A percentile compares a stretch with the other conserved stretches of the same genome.
Evolutionary conservation across 2,329 filamentous ascomycete species (phyloP).

Genomic region (Acrocalymma vagum): DNA sequence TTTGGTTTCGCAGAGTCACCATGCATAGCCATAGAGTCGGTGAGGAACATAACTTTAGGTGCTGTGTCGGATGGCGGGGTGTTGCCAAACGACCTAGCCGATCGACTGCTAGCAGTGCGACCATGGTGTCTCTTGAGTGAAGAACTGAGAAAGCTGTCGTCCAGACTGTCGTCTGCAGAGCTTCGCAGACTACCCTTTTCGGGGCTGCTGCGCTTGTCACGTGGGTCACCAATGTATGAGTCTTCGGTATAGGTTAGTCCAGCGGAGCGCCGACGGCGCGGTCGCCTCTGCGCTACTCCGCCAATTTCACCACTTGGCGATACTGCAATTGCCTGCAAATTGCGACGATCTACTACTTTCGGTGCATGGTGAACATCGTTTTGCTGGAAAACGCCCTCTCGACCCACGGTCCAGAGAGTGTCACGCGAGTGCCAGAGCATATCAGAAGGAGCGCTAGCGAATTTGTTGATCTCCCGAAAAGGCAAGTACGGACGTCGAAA

Average conservation of each 20-base stretch:
- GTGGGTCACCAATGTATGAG: conserved; percentile 48
- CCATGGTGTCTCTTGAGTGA: conserved; percentile 57
- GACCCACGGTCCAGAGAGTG: conserved; percentile 70
- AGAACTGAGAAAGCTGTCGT: conserved; percentile 63
- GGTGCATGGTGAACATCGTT: conserved; percentile 68
- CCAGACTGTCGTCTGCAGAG: conserved; percentile 65
- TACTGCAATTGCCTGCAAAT: conserved; percentile 64
- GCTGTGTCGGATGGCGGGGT: conserved; percentile 61
- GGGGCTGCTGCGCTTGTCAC: conserved; percentile 54
- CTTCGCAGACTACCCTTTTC: conserved; percentile 59
- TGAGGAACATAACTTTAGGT: conserved; percentile 59
- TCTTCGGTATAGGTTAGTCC: conserved; percentile 50
- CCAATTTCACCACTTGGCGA: conserved; percentile 66
- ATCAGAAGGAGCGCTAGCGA: conserved; percentile 64
- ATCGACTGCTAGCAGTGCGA: conserved; percentile 56
- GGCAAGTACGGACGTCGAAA: conserved; percentile 69
- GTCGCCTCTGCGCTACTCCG: conserved; percentile 62
- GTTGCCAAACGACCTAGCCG: conserved; percentile 62
- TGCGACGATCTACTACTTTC: conserved; percentile 66
- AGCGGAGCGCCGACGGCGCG: conserved; percentile 50
- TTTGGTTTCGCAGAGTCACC: conserved; percentile 49
- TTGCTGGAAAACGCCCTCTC: conserved; percentile 69
- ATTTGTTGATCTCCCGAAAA: conserved; percentile 67
- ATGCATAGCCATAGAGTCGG: conserved; percentile 57
- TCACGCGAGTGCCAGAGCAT: conserved; percentile 72